phyloP scores from a whole-genome alignment of 2,329 filamentous ascomycete species.

The Colletotrichum acutatum region DNA sequence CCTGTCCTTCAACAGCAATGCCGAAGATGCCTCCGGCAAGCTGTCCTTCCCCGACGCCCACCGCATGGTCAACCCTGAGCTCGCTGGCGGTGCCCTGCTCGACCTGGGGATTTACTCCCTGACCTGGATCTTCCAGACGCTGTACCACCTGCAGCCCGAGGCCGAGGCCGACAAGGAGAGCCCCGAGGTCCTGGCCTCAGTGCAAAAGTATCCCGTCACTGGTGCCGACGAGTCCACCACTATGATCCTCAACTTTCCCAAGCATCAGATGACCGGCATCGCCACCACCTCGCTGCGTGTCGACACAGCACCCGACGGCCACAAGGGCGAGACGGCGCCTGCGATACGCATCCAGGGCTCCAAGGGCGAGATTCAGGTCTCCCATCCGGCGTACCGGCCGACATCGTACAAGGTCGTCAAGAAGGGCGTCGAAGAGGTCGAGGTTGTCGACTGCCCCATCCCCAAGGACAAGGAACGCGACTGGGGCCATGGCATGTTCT shows the following conservation, averaged over 20 bases:
- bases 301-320: slow-evolving; percentile 67
- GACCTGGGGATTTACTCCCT: slow-evolving; percentile 90
- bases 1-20: slow-evolving; percentile 69
- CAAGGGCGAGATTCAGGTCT: slow-evolving; percentile 84
- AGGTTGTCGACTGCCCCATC: slow-evolving; percentile 64
- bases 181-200: slow-evolving; percentile 75
- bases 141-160: slow-evolving; percentile 82
- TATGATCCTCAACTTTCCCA: slow-evolving; percentile 80
- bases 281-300: slow-evolving; percentile 75
- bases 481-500: slow-evolving; percentile 87
- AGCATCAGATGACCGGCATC: slow-evolving; percentile 75
- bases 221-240: slow-evolving; percentile 83
- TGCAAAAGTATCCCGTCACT: slow-evolving; percentile 75
- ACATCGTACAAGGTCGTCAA: slow-evolving; percentile 72
- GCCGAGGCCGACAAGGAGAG: slow-evolving; percentile 71
- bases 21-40: slow-evolving; percentile 66
- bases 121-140: slow-evolving; percentile 90
- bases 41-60: slow-evolving; percentile 69
- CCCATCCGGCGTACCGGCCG: slow-evolving; percentile 77
- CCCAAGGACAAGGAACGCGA: slow-evolving; percentile 58
- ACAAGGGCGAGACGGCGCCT: slow-evolving; percentile 68
- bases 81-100: slow-evolving; percentile 84
- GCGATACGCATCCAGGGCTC: slow-evolving; percentile 84
- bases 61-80: slow-evolving; percentile 84
- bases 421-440: slow-evolving; percentile 57